Base-by-base conservation (phyloP, 129 eudicot genomes). In the Cynara cardunculus region DNA sequence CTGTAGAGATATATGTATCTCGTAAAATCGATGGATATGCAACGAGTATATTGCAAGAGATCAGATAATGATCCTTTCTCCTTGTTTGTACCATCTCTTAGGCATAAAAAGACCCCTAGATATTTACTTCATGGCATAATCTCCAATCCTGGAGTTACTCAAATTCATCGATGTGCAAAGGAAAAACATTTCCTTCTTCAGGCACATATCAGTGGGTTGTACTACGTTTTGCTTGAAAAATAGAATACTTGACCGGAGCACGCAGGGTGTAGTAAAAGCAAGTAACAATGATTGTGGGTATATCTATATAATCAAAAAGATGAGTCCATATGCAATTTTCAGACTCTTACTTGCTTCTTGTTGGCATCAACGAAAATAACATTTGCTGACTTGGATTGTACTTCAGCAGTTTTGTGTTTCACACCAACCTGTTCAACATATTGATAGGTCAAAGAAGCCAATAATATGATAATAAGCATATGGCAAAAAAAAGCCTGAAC, bases 341-440 rank as follows among this genome's bases (percentile, higher is more conserved):
- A 74, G 37, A 66, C 12, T 74, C 81, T 64, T 72, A 90, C 98
- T 90, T 96, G 98, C 84, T 96, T 96, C 78, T 92, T 96, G 86
- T 89, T 96, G 44, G 85, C 89, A 87, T 96, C 98, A 71, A 96
- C 92, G 18, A 92, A 77, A 86, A 93, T 78, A 77, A 81, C 92
- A 89, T 85, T 88, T 78, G 99, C 86, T 65, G 78, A 87, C 86
- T 96, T 93, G 44, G 98, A 89, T 85, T 93, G 98, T 71, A 92
- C 89, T 80, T 91, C 99, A 28, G 83, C 77, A 11, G 98, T 92
- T 87, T 87, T 91, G 81, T 82, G 90, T 85, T 96, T 90, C 82
- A 96, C 93, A 81, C 98, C 99, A 72, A 96, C 99, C 99, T 96
- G 78, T 80, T 80, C 76, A 85, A 74, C n/a, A 76, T 11, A 79